Evolutionary conservation across 176 grass and related monocot species (phyloP), one percentile per base, ranked within the genome.

Genomic region (Phyllostachys edulis): DNA sequence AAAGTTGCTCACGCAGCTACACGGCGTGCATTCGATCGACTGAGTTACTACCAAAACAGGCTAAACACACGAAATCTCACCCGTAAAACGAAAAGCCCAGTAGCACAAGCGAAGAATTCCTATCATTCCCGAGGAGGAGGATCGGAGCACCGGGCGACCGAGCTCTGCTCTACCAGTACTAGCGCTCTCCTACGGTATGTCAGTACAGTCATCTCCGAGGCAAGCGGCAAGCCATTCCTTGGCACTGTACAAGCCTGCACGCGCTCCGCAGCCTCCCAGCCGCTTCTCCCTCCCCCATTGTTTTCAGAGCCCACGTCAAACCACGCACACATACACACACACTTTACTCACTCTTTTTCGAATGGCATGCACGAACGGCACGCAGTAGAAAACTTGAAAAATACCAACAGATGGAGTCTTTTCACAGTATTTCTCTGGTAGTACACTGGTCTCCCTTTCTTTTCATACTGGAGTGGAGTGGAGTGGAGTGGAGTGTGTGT

Each of bases 71-170:
- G 42, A 90, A 88, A 87, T 75, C 80, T 87, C 76, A 10, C 34
- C 29, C 20, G 83, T 54, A n/a, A 5, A 91, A 59, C 49, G 47
- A 77, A 80, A 80, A 42, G 62, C 9, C 63, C 62, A 78, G 82
- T 78, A 71, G 74, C 78, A 41, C 78, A 50, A 77, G 88, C 78
- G 82, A 90, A 82, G 82, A 88, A 88, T 90, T 79, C 84, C 44
- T 83, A 77, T 94, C 94, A 83, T 97, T 94, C 88, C 90, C 95
- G 87, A 97, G 88, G 67, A 47, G 75, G 15, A 60, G 20, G 40
- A 38, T 38, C 14, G 49, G 50, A 69, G 50, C 27, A 41, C 75
- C 51, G n/a, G 59, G 73, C 34, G 47, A 16, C 47, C 55, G 55
- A 4, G 55, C 21, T 4, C 0, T 17, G n/a, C n/a, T n/a, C n/a